These are phyloP conservation scores for Wickerhamiella vanderwaltii DNA, from an alignment of 805 yeast species.

Conservation along the genomic window DNA sequence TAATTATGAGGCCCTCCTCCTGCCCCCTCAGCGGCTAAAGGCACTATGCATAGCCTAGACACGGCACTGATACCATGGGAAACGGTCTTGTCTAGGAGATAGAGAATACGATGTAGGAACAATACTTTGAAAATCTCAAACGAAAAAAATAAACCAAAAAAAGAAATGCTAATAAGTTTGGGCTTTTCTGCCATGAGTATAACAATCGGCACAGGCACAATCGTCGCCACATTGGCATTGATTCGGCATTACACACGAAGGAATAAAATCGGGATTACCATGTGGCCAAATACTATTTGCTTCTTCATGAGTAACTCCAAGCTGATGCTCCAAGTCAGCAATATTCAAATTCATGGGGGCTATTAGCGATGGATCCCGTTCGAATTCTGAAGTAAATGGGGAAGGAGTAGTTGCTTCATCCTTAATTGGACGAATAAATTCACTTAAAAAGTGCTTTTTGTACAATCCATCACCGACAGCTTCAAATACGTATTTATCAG, in stretches of 20 bases:
- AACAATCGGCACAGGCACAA: slow-evolving; percentile 29
- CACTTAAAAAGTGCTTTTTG: slow-evolving; percentile 15
- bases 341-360: slow-evolving; percentile 28
- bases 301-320: slow-evolving; percentile 22
- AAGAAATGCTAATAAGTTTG: too few species aligned
- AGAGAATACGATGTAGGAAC: too few species aligned
- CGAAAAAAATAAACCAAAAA: too few species aligned
- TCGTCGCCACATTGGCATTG: slow-evolving; percentile 30
- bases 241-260: slow-evolving; percentile 30
- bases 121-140: too few species aligned
- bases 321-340: slow-evolving; percentile 16
- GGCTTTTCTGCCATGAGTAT: slow-evolving; percentile 16
- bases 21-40: too few species aligned
- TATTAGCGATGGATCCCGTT: slow-evolving; percentile 22
- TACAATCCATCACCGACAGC: slow-evolving; percentile 28
- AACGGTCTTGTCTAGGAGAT: too few species aligned
- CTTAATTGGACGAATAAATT: too few species aligned
- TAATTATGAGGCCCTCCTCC: too few species aligned
- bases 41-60: too few species aligned
- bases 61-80: too few species aligned
- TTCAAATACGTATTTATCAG: slow-evolving; percentile 23
- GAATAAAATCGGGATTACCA: slow-evolving; percentile 20
- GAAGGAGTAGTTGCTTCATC: neutral
- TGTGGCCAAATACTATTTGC: slow-evolving; percentile 21
- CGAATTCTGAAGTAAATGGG: neutral